phyloP scores from a whole-genome alignment of 371 early-diverging fungal species.

The Umbelopsis sp. region DNA sequence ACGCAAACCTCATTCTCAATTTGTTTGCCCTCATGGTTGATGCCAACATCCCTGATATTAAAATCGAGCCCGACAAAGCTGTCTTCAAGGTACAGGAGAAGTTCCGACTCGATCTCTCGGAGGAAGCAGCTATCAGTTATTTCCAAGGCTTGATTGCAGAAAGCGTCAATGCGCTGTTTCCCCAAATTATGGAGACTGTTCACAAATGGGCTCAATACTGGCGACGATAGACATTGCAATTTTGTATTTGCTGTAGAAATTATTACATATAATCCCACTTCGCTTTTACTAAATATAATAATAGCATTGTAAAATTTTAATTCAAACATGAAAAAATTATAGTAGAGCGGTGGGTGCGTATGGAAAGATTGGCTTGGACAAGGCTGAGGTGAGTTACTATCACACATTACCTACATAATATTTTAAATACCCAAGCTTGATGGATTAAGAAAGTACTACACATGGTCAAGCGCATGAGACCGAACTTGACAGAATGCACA shows the following conservation, averaged over 20 bases:
- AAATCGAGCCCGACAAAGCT: conserved; percentile 95
- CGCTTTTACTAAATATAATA: no score
- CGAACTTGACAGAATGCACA: no score
- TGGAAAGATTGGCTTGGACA: conserved; percentile 62
- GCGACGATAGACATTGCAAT: conserved; percentile 53
- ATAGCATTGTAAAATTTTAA: no score
- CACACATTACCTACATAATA: not conserved
- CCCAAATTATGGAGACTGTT: conserved; percentile 96
- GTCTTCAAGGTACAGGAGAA: conserved; percentile 95
- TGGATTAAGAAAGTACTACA: no score
- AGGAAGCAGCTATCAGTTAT: conserved; percentile 93
- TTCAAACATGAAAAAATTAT: no score
- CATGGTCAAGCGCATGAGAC: no score
- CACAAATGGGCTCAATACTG: conserved; percentile 95
- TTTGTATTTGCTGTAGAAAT: not conserved
- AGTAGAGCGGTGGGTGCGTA: no score
- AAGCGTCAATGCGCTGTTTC: conserved; percentile 92
- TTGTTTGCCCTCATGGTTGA: conserved; percentile 95
- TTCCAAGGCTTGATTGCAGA: conserved; percentile 93
- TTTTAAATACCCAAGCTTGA: no score
- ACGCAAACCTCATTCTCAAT: conserved; percentile 92
- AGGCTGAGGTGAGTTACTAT: conserved; percentile 29
- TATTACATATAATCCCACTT: no score
- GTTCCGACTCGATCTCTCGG: conserved; percentile 89
- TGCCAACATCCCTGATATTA: conserved; percentile 94